These are phyloP conservation scores for Gymnopilus junonius DNA, from an alignment of 768 basidiomycete species.

Conservation along the genomic window DNA sequence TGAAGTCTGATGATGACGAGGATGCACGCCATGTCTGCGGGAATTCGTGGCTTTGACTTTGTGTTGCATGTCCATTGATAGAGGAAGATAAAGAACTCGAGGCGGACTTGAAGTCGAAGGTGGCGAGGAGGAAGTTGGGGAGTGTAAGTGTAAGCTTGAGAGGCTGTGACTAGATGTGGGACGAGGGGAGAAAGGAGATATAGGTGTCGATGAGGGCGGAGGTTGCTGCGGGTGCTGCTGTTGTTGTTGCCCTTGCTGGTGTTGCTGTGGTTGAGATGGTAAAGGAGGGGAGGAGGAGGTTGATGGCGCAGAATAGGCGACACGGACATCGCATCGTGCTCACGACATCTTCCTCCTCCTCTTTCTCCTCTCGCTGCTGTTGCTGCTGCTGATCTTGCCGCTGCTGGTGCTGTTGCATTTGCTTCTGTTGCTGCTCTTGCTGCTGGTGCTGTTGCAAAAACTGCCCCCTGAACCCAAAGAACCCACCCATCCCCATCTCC, in stretches of 20 bases:
- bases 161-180: background rate
- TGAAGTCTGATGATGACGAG: background rate
- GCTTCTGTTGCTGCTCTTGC: constrained; percentile 3
- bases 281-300: background rate
- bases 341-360: background rate
- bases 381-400: background rate
- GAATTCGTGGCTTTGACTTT: background rate
- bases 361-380: background rate
- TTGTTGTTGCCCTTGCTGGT: background rate
- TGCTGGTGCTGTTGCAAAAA: background rate
- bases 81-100: background rate
- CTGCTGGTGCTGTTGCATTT: background rate
- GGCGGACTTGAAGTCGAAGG: background rate
- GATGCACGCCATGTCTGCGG: background rate
- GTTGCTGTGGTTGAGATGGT: background rate
- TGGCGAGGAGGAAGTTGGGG: background rate
- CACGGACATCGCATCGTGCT: background rate
- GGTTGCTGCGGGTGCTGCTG: background rate
- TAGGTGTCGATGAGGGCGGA: background rate
- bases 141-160: background rate
- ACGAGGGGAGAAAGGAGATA: background rate
- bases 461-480: constrained; percentile 1
- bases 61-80: background rate
- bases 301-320: background rate
- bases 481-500: no score